These are phyloP conservation scores for Beauveria asiatica DNA, from an alignment of 2,329 filamentous ascomycete genomes.

Conservation along the genomic window DNA sequence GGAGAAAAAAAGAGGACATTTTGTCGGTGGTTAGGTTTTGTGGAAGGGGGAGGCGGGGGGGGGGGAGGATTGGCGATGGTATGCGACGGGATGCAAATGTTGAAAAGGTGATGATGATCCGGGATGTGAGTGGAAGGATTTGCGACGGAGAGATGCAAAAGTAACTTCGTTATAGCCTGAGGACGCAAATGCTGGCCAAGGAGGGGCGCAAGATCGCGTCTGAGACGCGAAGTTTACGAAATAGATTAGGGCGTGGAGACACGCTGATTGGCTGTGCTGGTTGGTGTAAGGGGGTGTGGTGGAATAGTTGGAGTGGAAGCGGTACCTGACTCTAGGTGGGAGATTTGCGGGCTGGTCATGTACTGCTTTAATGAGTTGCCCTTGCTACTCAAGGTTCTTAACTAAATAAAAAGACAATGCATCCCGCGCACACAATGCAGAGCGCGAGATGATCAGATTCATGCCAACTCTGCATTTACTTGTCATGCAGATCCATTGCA, in stretches of 20 bases:
- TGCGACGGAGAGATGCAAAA: neutral
- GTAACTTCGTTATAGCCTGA: neutral
- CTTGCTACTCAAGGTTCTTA: neutral
- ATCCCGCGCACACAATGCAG: neutral
- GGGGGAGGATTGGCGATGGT: neutral
- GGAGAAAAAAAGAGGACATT: slow-evolving; percentile 44
- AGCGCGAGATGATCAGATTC: neutral
- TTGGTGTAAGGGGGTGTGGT: neutral
- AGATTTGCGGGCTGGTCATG: neutral
- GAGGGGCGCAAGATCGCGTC: slow-evolving; percentile 6
- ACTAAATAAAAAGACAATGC: neutral
- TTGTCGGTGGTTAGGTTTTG: slow-evolving; percentile 8
- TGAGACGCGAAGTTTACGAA: neutral
- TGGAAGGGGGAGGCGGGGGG: neutral
- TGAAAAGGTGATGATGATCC: neutral
- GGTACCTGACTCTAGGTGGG: neutral
- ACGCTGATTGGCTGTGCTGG: neutral
- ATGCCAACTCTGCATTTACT: neutral
- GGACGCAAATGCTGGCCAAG: neutral
- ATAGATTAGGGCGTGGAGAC: neutral
- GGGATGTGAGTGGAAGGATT: neutral
- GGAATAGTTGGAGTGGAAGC: neutral
- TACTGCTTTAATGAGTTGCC: neutral
- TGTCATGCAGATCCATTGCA: no score
- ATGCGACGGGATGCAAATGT: slow-evolving; percentile 7